These are phyloP conservation scores for Aspergillus candidus DNA, from an alignment of 2,329 filamentous ascomycete genomes.

Conservation along the genomic window DNA sequence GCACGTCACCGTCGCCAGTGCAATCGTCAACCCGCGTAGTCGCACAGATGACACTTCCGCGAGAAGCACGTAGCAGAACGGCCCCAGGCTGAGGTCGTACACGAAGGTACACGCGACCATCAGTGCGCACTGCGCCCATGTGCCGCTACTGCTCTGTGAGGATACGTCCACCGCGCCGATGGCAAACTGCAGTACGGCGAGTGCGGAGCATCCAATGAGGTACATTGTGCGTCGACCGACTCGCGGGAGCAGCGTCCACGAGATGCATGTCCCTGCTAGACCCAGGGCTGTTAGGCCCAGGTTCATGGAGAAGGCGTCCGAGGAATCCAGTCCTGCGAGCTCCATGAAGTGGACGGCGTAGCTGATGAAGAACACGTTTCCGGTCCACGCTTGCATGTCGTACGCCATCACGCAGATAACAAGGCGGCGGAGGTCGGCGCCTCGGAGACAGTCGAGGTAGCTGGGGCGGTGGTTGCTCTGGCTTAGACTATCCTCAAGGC, in stretches of 20 bases:
- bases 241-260: slow-evolving; percentile 36
- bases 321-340: slow-evolving; percentile 24
- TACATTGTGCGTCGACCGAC: slow-evolving; percentile 39
- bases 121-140: slow-evolving; percentile 39
- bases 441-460: slow-evolving; percentile 24
- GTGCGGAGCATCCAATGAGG: slow-evolving; percentile 28
- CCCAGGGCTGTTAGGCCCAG: slow-evolving; percentile 39
- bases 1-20: slow-evolving; percentile 18
- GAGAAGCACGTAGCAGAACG: slow-evolving; percentile 48
- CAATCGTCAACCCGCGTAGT: slow-evolving; percentile 49
- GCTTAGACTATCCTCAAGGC: slow-evolving; percentile 17
- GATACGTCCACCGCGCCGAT: slow-evolving; percentile 38
- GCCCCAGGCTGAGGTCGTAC: slow-evolving; percentile 50
- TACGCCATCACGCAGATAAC: slow-evolving; percentile 24
- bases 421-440: slow-evolving; percentile 22
- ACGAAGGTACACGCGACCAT: slow-evolving; percentile 36
- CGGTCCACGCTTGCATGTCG: slow-evolving; percentile 25
- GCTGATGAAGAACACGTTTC: slow-evolving; percentile 24
- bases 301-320: slow-evolving; percentile 28
- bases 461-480: slow-evolving; percentile 11
- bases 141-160: slow-evolving; percentile 22
- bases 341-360: slow-evolving; percentile 31
- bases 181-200: slow-evolving; percentile 31
- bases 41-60: slow-evolving; percentile 49
- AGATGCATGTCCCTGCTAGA: slow-evolving; percentile 37